These are phyloP conservation scores for Elsinoe fawcettii DNA, from an alignment of 2,329 filamentous ascomycete species.

Conservation along the genomic window DNA sequence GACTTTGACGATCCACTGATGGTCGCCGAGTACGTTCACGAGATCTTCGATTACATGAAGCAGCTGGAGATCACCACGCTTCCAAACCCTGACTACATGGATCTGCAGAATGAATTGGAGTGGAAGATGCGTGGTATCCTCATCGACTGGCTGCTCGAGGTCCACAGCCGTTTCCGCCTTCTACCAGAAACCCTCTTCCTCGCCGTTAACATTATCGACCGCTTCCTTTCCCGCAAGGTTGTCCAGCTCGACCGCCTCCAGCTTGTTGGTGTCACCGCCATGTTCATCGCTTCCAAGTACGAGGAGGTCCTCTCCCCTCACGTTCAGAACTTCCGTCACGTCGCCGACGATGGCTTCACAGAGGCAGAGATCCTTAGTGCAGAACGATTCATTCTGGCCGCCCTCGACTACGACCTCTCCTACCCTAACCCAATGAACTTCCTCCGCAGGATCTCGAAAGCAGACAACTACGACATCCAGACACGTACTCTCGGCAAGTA, in stretches of 20 bases:
- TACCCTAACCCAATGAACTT: conserved; percentile 99
- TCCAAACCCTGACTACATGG: conserved; percentile 92
- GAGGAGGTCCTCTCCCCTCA: conserved; percentile 96
- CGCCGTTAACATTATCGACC: conserved; percentile 95
- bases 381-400: conserved; percentile 87
- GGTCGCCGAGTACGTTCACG: conserved; percentile 93
- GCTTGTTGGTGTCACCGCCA: conserved; percentile 92
- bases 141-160: conserved; percentile 96
- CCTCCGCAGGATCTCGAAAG: conserved; percentile 94
- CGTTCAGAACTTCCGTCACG: conserved; percentile 92
- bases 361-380: conserved; percentile 93
- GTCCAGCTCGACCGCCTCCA: conserved; percentile 94
- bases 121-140: conserved; percentile 99
- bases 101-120: conserved; percentile 85
- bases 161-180: conserved; percentile 92
- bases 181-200: conserved; percentile 95
- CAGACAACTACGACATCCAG: conserved; percentile 98
- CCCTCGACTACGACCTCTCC: conserved; percentile 92
- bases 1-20: conserved; percentile 91
- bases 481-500: conserved; percentile 97
- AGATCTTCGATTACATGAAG: conserved; percentile 93
- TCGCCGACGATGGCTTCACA: conserved; percentile 92
- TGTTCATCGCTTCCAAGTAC: conserved; percentile 99
- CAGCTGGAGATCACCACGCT: conserved; percentile 73
- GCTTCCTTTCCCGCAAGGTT: conserved; percentile 90